Evolutionary conservation across 2,329 filamentous ascomycete genomes (phyloP).

Genomic region (Aspergillus felis): DNA sequence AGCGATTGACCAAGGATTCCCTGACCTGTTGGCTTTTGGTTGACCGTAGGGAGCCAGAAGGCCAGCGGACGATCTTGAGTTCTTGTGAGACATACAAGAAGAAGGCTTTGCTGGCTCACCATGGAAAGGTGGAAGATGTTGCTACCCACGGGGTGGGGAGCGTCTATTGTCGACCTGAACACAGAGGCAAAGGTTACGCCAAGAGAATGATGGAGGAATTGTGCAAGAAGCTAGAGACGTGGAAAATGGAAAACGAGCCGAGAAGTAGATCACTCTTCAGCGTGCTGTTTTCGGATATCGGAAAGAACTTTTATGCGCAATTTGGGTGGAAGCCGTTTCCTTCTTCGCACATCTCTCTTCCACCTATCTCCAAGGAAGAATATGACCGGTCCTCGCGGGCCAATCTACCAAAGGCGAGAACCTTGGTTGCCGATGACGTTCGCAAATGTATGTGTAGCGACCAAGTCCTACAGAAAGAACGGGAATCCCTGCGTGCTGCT

Average conservation of each 20-base stretch:
- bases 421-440: constrained; percentile 33
- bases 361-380: constrained; percentile 33
- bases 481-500: constrained; percentile 54
- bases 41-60: constrained; percentile 39
- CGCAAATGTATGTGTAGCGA: constrained; percentile 49
- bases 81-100: constrained; percentile 55
- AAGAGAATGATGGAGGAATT: constrained; percentile 69
- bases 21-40: constrained; percentile 60
- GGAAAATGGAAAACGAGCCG: constrained; percentile 46
- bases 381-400: constrained; percentile 19
- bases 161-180: constrained; percentile 68
- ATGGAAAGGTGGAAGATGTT: constrained; percentile 54
- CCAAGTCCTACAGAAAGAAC: constrained; percentile 64
- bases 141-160: constrained; percentile 70
- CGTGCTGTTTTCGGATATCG: constrained; percentile 81
- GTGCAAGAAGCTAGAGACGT: constrained; percentile 50
- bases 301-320: constrained; percentile 73
- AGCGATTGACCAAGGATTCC: constrained; percentile 52
- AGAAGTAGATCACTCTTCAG: constrained; percentile 59
- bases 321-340: constrained; percentile 73
- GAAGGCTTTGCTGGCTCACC: constrained; percentile 41
- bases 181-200: constrained; percentile 71
- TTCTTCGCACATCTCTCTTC: constrained; percentile 68
- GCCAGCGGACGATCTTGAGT: constrained; percentile 47
- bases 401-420: constrained; percentile 25